phyloP scores from a whole-genome alignment of 371 early-diverging fungal genomes.

The Actinomucor elegans region DNA sequence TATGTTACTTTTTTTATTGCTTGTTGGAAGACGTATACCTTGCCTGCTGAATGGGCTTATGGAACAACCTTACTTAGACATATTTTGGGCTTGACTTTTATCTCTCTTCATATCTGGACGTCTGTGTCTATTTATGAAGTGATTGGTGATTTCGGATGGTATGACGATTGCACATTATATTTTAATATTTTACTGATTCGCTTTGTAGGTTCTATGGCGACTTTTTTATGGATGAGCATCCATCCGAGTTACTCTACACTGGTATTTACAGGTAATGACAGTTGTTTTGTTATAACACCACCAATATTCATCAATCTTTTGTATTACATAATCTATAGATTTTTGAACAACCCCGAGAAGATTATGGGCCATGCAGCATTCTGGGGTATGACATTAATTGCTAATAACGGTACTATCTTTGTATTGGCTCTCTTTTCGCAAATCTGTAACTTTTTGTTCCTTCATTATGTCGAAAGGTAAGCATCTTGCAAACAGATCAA shows the following conservation, averaged over 20 bases:
- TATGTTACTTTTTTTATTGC: constrained; percentile 80
- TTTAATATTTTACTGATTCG: neutral
- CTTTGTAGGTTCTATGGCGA: constrained; percentile 71
- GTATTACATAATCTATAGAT: constrained; percentile 32
- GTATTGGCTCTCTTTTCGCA: constrained; percentile 83
- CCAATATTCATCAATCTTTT: too few relatives aligned
- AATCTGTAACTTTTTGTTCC: constrained; percentile 72
- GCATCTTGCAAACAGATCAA: neutral
- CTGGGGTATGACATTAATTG: constrained; percentile 87
- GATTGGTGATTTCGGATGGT: constrained; percentile 90
- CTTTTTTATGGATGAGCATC: constrained; percentile 76
- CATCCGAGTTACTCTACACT: constrained; percentile 66
- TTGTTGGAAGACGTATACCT: constrained; percentile 71
- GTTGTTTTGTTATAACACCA: neutral
- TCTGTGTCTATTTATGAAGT: constrained; percentile 84
- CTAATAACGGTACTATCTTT: constrained; percentile 75
- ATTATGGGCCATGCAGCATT: constrained; percentile 86
- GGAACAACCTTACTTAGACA: constrained; percentile 74
- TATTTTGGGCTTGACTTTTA: constrained; percentile 72
- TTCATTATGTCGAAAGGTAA: constrained; percentile 75
- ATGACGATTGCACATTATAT: neutral
- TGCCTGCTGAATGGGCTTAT: constrained; percentile 70
- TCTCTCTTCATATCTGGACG: constrained; percentile 85
- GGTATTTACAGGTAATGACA: constrained; percentile 76
- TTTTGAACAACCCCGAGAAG: constrained; percentile 89